A percentile compares a stretch with the other conserved stretches of the same genome.
Conservation (phyloP, 768 basidiomycete genomes). For the Mrakia blollopis region DNA sequence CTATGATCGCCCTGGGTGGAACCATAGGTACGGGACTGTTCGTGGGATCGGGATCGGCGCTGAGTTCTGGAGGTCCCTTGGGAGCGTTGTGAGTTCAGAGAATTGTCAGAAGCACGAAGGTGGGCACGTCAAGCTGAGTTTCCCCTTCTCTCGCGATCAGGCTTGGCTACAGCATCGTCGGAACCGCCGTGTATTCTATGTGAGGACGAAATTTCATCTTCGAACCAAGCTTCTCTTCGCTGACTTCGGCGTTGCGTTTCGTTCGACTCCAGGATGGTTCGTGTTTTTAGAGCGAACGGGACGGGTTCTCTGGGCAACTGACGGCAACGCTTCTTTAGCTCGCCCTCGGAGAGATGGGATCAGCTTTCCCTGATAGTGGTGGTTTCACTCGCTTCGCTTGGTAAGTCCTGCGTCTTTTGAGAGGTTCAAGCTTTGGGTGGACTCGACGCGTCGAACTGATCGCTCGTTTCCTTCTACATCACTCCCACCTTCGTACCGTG, state of each 20-base stretch:
- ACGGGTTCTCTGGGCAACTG: no score
- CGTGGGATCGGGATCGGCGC: slow-evolving; percentile 18
- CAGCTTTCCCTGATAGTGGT: slow-evolving; percentile 37
- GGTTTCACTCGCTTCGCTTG: slow-evolving; percentile 37
- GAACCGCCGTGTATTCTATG: slow-evolving; percentile 11
- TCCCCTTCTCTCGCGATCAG: neutral
- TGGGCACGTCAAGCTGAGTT: no score
- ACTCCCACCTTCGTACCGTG: no score
- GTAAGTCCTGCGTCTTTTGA: slow-evolving; percentile 45
- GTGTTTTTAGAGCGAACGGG: no score
- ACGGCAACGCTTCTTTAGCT: neutral
- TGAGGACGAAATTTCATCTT: neutral
- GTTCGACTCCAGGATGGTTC: no score
- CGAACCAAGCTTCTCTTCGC: neutral
- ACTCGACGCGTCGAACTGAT: no score
- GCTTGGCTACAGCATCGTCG: slow-evolving; percentile 19
- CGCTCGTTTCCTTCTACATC: no score
- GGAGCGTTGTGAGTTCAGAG: slow-evolving; percentile 15
- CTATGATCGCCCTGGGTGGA: slow-evolving; percentile 26
- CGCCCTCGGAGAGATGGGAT: slow-evolving; percentile 36
- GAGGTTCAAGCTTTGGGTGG: no score
- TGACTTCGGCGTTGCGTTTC: no score
- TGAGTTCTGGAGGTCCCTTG: slow-evolving; percentile 18
- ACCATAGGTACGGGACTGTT: slow-evolving; percentile 27
- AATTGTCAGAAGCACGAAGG: no score